These are phyloP conservation scores for Aspergillus haitiensis DNA, from an alignment of 495 filamentous ascomycete species.

Conservation along the genomic window DNA sequence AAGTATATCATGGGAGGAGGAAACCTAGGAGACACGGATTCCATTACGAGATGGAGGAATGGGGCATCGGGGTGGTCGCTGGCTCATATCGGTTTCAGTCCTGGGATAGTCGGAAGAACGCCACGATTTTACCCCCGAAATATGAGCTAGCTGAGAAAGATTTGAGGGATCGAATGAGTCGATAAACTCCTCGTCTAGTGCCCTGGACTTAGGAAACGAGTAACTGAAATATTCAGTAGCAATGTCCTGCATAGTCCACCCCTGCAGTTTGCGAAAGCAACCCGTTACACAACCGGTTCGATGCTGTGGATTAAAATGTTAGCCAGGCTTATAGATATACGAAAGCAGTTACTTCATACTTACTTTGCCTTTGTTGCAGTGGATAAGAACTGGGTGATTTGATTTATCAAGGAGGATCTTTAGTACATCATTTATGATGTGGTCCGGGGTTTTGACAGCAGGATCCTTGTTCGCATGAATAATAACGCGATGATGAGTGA, in stretches of 20 bases:
- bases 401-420: slow-evolving; percentile 60
- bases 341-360: slow-evolving; percentile 9
- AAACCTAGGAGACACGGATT: slow-evolving; percentile 12
- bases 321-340: background rate
- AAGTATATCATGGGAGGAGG: background rate
- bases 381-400: slow-evolving; percentile 76
- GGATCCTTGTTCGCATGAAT: slow-evolving; percentile 77
- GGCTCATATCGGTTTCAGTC: slow-evolving; percentile 1
- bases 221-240: slow-evolving; percentile 67
- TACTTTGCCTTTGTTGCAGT: slow-evolving; percentile 89
- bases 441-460: slow-evolving; percentile 49
- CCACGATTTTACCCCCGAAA: slow-evolving; percentile 23
- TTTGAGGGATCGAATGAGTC: slow-evolving; percentile 40
- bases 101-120: slow-evolving; percentile 8
- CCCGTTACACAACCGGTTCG: slow-evolving; percentile 81
- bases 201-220: slow-evolving; percentile 62
- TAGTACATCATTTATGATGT: slow-evolving; percentile 63
- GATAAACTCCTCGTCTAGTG: slow-evolving; percentile 55
- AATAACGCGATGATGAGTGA: slow-evolving; percentile 66
- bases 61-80: slow-evolving; percentile 3
- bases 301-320: slow-evolving; percentile 50
- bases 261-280: slow-evolving; percentile 63
- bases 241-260: slow-evolving; percentile 57
- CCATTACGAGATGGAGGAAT: slow-evolving; percentile 13
- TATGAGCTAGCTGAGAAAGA: slow-evolving; percentile 16